A percentile compares a stretch with the other conserved stretches of the same genome.
phyloP scores from a whole-genome alignment of 805 yeast species.

The Priceomyces melissophilus region DNA sequence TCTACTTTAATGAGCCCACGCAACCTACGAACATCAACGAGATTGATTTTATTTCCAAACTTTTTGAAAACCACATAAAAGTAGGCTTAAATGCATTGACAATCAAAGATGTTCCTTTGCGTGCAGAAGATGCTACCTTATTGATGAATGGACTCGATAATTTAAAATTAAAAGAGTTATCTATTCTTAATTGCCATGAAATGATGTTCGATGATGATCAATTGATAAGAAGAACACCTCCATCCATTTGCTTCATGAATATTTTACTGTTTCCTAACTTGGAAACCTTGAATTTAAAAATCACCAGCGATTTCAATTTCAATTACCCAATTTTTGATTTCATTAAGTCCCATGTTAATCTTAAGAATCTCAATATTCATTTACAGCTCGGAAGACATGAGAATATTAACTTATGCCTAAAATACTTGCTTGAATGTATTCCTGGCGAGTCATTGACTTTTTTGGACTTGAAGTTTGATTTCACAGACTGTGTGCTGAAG shows the following conservation, averaged over 20 bases:
- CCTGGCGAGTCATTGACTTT: constrained; percentile 5
- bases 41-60: constrained; percentile 2
- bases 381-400: constrained; percentile 8
- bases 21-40: constrained; percentile 3
- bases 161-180: constrained; percentile 3
- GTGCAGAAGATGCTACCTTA: constrained; percentile 6
- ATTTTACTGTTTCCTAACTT: constrained; percentile 6
- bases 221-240: constrained; percentile 10
- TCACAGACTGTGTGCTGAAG: constrained; percentile 4
- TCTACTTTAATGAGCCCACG: constrained; percentile 7
- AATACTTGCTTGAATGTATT: constrained; percentile 3
- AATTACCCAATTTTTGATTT: constrained; percentile 7
- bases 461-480: constrained; percentile 6
- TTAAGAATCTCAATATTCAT: constrained; percentile 5
- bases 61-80: constrained; percentile 1
- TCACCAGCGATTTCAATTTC: constrained; percentile 12
- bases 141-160: constrained; percentile 6
- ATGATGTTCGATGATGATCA: constrained; percentile 4
- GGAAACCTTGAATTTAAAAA: constrained; percentile 6
- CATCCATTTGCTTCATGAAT: constrained; percentile 7
- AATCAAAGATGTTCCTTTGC: constrained; percentile 9
- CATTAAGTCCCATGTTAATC: constrained; percentile 1
- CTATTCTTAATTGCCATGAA: constrained; percentile 12
- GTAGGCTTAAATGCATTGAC: constrained; percentile 5
- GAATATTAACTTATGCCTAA: constrained; percentile 4